phyloP scores from a whole-genome alignment of 2,329 filamentous ascomycete genomes.

The Fusarium stilboides region DNA sequence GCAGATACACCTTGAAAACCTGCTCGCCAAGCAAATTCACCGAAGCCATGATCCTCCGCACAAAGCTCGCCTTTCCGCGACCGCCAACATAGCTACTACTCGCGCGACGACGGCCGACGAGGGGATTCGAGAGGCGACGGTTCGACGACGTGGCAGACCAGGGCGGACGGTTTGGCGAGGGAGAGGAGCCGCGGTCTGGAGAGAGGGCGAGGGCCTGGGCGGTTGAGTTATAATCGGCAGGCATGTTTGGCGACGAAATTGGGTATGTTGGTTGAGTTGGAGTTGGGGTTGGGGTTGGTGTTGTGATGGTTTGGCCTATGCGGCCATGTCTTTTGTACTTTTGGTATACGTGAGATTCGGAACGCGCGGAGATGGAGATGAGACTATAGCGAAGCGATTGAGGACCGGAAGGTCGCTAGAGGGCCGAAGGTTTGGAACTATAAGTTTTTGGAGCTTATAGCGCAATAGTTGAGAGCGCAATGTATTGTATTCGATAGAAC shows the following conservation, averaged over 20 bases:
- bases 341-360: slow-evolving; percentile 31
- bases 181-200: slow-evolving; percentile 52
- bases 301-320: slow-evolving; percentile 18
- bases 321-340: slow-evolving; percentile 35
- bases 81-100: slow-evolving; percentile 23
- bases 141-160: slow-evolving; percentile 41
- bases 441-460: background rate
- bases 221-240: slow-evolving; percentile 66
- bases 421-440: background rate
- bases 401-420: background rate
- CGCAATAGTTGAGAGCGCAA: background rate
- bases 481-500: slow-evolving; percentile 7
- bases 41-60: slow-evolving; percentile 53
- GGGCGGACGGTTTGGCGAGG: slow-evolving; percentile 52
- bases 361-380: slow-evolving; percentile 37
- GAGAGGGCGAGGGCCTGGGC: slow-evolving; percentile 66
- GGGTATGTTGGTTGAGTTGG: slow-evolving; percentile 1
- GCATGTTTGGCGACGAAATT: slow-evolving; percentile 57
- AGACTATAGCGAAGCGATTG: slow-evolving; percentile 22
- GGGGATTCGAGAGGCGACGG: slow-evolving; percentile 62
- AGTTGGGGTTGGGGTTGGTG: slow-evolving; percentile 3
- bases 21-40: slow-evolving; percentile 62
- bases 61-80: slow-evolving; percentile 47
- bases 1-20: slow-evolving; percentile 65
- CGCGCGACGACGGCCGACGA: slow-evolving; percentile 50